Percentiles rank a stretch among this genome's conserved stretches.
phyloP scores from a whole-genome alignment of 2,329 filamentous ascomycete genomes.

The Knoxdaviesia proteae region DNA sequence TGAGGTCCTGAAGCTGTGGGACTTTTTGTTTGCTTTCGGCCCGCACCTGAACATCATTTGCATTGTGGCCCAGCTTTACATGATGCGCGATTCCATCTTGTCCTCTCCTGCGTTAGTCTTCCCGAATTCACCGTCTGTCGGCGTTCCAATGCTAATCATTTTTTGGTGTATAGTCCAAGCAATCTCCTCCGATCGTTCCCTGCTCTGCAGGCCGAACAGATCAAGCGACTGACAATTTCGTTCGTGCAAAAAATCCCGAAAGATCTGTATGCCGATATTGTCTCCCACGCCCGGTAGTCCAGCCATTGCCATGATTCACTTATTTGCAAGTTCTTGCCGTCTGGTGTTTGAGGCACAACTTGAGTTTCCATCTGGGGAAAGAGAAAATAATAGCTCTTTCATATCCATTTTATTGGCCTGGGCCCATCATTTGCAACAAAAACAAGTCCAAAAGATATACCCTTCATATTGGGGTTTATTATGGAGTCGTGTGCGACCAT shows the following conservation, averaged over 20 bases:
- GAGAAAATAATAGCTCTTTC: too few relatives aligned
- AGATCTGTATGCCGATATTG: constrained; percentile 76
- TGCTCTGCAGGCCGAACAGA: constrained; percentile 58
- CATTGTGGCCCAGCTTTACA: constrained; percentile 83
- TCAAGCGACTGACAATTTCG: constrained; percentile 67
- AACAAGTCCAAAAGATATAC: too few relatives aligned
- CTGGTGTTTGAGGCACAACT: too few relatives aligned
- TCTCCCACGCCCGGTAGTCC: constrained; percentile 55
- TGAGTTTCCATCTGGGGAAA: too few relatives aligned
- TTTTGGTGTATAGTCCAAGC: constrained; percentile 47
- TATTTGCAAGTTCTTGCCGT: too few relatives aligned
- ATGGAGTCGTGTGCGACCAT: too few relatives aligned
- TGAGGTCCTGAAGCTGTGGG: constrained; percentile 85
- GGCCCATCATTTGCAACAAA: too few relatives aligned
- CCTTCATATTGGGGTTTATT: too few relatives aligned
- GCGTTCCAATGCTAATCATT: not conserved
- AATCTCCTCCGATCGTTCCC: constrained; percentile 80
- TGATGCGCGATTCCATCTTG: constrained; percentile 69
- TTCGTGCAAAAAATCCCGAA: constrained; percentile 81
- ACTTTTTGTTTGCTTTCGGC: constrained; percentile 91
- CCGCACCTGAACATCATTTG: constrained; percentile 88
- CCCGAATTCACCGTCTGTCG: not conserved
- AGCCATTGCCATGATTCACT: not conserved
- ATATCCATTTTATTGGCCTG: too few relatives aligned
- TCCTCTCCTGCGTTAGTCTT: constrained; percentile 54